Evolutionary conservation across 305 asterid species (phyloP), one percentile per base, ranked within the genome.

Genomic region (Rubia balearica): DNA sequence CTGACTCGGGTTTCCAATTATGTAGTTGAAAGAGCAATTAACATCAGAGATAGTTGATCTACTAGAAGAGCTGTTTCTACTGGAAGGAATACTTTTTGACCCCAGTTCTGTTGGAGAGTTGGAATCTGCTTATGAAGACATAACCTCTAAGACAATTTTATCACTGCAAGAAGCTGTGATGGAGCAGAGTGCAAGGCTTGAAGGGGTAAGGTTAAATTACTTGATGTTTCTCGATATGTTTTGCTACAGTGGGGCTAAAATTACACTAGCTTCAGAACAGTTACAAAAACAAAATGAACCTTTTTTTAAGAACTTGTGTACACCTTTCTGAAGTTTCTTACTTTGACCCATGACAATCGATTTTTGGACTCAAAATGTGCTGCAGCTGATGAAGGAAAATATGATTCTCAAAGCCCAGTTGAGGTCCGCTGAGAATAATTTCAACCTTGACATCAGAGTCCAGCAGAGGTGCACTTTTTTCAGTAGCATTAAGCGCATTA

Each of bases 81-180:
- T 77, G 40, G 97, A 91, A 76, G 91, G 96, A 45, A 86, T 87
- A 77, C 79, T 85, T 88, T 87, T 80, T 69, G 77, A 89, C 74
- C 85, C 87, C 76, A 77, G 73, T 78, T 83, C 85, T 40, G 77
- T 71, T 76, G 97, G 83, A 72, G 88, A 88, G 78, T 75, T 84
- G 70, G 87, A 89, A 76, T 76, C 81, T 43, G 85, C 87, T 30
- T 83, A 82, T 59, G 81, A 83, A 76, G 95, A 89, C 77, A 79
- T 83, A 65, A 86, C 89, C 33, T 85, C 86, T 60, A 82, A 74
- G 72, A 91, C 95, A 42, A 86, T 91, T 71, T 80, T 85, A 73
- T 83, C 85, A 5, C 87, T 87, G 67, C 87, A 84, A 40, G 79
- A 84, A 69, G 78, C 83, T 9, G 79, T 87, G 46, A 81, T 83